Evolutionary conservation across 2,329 filamentous ascomycete species (phyloP), one percentile per base, ranked within the genome.

Genomic region (Claviceps capensis): DNA sequence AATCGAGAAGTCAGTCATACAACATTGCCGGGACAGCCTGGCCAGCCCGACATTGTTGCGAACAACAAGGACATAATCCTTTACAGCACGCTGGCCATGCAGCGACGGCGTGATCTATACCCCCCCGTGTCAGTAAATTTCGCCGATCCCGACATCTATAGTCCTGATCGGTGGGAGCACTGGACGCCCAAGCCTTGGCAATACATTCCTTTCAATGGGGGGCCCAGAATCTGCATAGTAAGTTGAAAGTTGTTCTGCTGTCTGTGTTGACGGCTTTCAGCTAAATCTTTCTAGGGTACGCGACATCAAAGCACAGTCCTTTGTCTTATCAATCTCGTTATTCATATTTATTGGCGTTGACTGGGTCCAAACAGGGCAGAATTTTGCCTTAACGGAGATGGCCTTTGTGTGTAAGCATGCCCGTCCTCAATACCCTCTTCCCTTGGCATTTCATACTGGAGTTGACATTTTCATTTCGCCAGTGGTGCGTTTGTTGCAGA

Each of bases 371-470:
- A 79, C 88, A 54, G 85, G 85, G 1, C 85, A 91, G 72, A 85
- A 91, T 65, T 91, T 89, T 64, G 87, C 86, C 14, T 68, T 90
- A 47, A 88, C 85, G 0, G 85, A 90, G 71, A 86, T 86, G 71
- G 59, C 58, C 9, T 59, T 56, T 49, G 54, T 50, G 6, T 47
- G 59, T 61, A 42, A 55, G 58, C 34, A 30, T 19, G 8, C 3
- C 22, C 38, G 2, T 3, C 9, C 43, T 19, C 11, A 30, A 13
- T 26, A 19, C 5, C 14, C 23, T 30, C 22, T 19, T 45, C 4
- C 14, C n/a, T 36, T 34, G 5, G 3, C 3, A 17, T 26, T 46
- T 19, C 5, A 5, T n/a, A 16, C 30, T 23, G 13, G 16, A 46
- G n/a, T 19, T 47, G 44, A 47, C 44, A 19, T 36, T 1, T 34